Percentiles rank a stretch among this genome's conserved stretches.
phyloP scores from a whole-genome alignment of 1,139 yeast species.

The Scheffersomyces stambukii region DNA sequence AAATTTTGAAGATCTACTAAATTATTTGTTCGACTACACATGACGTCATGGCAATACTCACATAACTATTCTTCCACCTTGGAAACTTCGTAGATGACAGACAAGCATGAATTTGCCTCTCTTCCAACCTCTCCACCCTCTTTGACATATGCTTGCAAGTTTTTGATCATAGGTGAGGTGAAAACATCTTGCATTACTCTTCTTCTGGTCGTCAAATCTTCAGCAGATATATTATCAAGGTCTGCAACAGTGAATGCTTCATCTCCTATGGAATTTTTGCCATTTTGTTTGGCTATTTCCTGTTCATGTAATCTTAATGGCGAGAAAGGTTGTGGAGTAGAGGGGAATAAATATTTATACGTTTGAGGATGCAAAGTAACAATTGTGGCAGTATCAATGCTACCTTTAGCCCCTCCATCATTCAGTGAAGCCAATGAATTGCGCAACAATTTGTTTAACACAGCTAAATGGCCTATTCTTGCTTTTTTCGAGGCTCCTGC shows the following conservation, averaged over 20 bases:
- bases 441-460: slow-evolving; percentile 36
- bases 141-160: slow-evolving; percentile 49
- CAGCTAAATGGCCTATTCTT: slow-evolving; percentile 39
- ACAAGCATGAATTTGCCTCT: slow-evolving; percentile 40
- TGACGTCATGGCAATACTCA: too few species aligned
- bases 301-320: slow-evolving; percentile 51
- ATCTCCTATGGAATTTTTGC: too few species aligned
- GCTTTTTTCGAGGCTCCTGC: slow-evolving; percentile 37
- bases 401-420: too few species aligned
- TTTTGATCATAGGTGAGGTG: slow-evolving; percentile 43
- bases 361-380: slow-evolving; percentile 40
- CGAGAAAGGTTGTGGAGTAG: slow-evolving; percentile 53
- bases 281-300: slow-evolving; percentile 14
- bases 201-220: slow-evolving; percentile 63
- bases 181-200: slow-evolving; percentile 54
- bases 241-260: slow-evolving; percentile 29
- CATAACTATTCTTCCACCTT: too few species aligned
- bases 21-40: too few species aligned
- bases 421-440: too few species aligned
- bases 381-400: slow-evolving; percentile 3
- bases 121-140: slow-evolving; percentile 79
- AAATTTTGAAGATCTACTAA: too few species aligned
- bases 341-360: slow-evolving; percentile 49
- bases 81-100: slow-evolving; percentile 2
- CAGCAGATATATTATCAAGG: slow-evolving; percentile 33